Conservation (phyloP, 2,329 filamentous ascomycete species). For the Ceratocystis cacaofunesta region DNA sequence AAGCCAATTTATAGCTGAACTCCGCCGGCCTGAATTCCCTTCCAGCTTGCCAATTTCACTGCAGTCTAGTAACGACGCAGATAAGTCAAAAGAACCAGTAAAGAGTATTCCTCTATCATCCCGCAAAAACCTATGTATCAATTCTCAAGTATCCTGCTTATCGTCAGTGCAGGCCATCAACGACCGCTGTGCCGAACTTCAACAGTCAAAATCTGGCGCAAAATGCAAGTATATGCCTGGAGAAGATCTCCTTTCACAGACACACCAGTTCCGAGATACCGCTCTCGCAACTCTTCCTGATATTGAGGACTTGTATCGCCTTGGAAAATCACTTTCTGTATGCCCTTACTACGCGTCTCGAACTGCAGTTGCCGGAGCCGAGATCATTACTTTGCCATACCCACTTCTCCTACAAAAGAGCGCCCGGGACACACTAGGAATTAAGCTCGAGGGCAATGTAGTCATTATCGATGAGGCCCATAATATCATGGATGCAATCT, state of each 20-base stretch:
- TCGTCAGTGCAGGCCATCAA: constrained; percentile 70
- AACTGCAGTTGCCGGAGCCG: constrained; percentile 63
- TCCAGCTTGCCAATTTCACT: constrained; percentile 45
- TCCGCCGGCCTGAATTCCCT: constrained; percentile 64
- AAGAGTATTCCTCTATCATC: constrained; percentile 78
- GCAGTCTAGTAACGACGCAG: constrained; percentile 14
- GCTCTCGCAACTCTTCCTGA: constrained; percentile 74
- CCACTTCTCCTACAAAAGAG: constrained; percentile 75
- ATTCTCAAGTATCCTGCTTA: constrained; percentile 61
- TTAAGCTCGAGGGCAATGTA: constrained; percentile 74
- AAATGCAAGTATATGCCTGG: constrained; percentile 65
- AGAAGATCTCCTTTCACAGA: constrained; percentile 56
- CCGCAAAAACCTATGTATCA: constrained; percentile 79
- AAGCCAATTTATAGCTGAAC: constrained; percentile 71
- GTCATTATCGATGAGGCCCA: constrained; percentile 97
- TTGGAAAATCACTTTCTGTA: constrained; percentile 65
- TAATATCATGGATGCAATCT: constrained; percentile 91
- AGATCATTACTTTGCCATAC: constrained; percentile 88
- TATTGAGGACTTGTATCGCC: constrained; percentile 72
- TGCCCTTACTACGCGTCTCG: constrained; percentile 97
- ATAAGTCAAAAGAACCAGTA: constrained; percentile 30
- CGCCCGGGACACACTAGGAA: constrained; percentile 71
- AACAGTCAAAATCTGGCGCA: constrained; percentile 50
- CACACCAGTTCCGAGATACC: constrained; percentile 72
- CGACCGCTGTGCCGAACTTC: constrained; percentile 78